A percentile compares a stretch with the other conserved stretches of the same genome.
Conservation (phyloP, 2,329 filamentous ascomycete species). For the Penicillium sp. region DNA sequence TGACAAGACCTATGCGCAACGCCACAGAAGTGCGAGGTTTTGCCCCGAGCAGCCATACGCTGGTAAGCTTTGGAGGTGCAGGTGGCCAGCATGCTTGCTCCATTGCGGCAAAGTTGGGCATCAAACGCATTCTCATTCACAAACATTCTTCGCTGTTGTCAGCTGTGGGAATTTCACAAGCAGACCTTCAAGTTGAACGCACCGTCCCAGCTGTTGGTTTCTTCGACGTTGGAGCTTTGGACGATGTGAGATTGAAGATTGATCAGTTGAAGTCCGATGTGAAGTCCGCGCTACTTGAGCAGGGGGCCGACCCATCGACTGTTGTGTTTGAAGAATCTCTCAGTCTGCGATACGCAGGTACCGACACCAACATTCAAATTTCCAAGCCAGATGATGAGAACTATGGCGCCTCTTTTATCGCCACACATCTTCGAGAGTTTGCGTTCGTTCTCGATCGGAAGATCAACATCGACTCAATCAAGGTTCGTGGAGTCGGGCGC, state of each 20-base stretch:
- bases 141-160: slow-evolving; percentile 23
- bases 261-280: background rate
- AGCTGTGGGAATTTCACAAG: background rate
- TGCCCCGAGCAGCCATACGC: slow-evolving; percentile 30
- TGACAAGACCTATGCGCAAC: slow-evolving; percentile 73
- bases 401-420: slow-evolving; percentile 25
- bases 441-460: slow-evolving; percentile 4
- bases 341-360: slow-evolving; percentile 8
- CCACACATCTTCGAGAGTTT: slow-evolving; percentile 5
- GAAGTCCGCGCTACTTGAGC: background rate
- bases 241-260: background rate
- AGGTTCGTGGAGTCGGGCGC: background rate
- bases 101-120: slow-evolving; percentile 46
- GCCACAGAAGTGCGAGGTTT: slow-evolving; percentile 89
- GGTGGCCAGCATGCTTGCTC: slow-evolving; percentile 44
- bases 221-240: background rate
- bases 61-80: slow-evolving; percentile 36
- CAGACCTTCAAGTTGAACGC: background rate
- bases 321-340: slow-evolving; percentile 7
- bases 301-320: background rate
- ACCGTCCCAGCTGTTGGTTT: background rate
- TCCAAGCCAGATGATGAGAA: slow-evolving; percentile 46
- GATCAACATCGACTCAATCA: slow-evolving; percentile 1
- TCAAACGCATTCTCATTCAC: slow-evolving; percentile 47
- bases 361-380: slow-evolving; percentile 5